Conservation (phyloP, 2,329 filamentous ascomycete species). For the Meredithiella fracta region DNA sequence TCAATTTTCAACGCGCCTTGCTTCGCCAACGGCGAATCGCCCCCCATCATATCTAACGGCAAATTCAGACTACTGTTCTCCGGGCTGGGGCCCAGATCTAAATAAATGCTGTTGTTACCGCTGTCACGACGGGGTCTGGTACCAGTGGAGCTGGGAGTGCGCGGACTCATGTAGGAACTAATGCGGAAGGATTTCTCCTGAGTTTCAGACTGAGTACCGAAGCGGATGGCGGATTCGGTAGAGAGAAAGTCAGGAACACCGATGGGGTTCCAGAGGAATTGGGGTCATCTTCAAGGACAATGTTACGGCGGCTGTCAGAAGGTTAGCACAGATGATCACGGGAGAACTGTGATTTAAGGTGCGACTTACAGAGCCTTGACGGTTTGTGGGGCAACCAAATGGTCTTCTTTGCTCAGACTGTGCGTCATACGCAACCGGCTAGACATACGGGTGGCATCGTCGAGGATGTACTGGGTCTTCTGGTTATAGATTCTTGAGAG, state of each 20-base stretch:
- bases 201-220: background rate
- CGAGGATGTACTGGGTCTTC: slow-evolving; percentile 73
- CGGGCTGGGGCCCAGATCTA: slow-evolving; percentile 11
- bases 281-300: slow-evolving; percentile 65
- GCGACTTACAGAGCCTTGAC: slow-evolving; percentile 53
- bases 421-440: slow-evolving; percentile 26
- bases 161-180: slow-evolving; percentile 13
- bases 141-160: slow-evolving; percentile 1
- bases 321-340: background rate
- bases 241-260: slow-evolving; percentile 36
- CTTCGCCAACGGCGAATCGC: background rate
- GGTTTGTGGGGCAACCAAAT: slow-evolving; percentile 46
- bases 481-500: slow-evolving; percentile 73
- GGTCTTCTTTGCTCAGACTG: slow-evolving; percentile 7
- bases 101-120: slow-evolving; percentile 4
- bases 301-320: slow-evolving; percentile 48
- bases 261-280: slow-evolving; percentile 50
- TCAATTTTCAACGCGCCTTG: slow-evolving; percentile 8
- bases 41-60: background rate
- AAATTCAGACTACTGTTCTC: slow-evolving; percentile 8
- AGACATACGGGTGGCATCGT: slow-evolving; percentile 49
- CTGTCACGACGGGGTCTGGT: slow-evolving; percentile 1
- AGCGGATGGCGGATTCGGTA: slow-evolving; percentile 8
- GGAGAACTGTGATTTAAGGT: slow-evolving; percentile 13
- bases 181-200: slow-evolving; percentile 1